These are phyloP conservation scores for Arthrobotrys iridis DNA, from an alignment of 2,329 filamentous ascomycete genomes.

Conservation along the genomic window DNA sequence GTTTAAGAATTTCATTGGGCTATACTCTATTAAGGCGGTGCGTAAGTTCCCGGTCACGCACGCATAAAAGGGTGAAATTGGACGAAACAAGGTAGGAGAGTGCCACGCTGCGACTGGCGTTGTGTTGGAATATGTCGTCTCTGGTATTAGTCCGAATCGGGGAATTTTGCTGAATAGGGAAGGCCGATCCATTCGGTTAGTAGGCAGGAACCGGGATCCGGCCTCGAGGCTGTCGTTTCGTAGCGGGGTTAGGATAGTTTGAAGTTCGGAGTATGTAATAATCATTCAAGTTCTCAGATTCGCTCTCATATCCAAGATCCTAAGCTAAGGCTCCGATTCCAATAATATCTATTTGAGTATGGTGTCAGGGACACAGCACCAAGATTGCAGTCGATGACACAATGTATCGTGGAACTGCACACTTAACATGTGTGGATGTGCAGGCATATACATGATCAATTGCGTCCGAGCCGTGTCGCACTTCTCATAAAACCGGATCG, in stretches of 20 bases:
- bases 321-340: too few species aligned
- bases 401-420: neutral
- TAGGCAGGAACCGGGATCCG: neutral
- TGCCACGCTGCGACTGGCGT: constrained; percentile 24
- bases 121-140: constrained; percentile 44
- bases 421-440: neutral
- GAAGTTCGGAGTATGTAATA: neutral
- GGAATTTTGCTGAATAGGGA: neutral
- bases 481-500: too few species aligned
- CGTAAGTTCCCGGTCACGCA: constrained; percentile 47
- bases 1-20: neutral
- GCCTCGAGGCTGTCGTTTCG: constrained; percentile 1
- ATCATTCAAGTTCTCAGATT: neutral
- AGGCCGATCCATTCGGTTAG: constrained; percentile 43
- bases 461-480: neutral
- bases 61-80: constrained; percentile 44
- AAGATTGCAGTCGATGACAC: neutral
- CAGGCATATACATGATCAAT: neutral
- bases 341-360: neutral
- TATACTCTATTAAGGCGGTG: constrained; percentile 22
- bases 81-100: constrained; percentile 46
- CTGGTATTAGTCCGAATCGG: constrained; percentile 25
- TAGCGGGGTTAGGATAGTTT: neutral
- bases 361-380: neutral
- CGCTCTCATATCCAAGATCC: neutral